Evolutionary conservation across 2,329 filamentous ascomycete genomes (phyloP), one percentile per base, ranked within the genome.

Genomic region (Didymella keratinophila): DNA sequence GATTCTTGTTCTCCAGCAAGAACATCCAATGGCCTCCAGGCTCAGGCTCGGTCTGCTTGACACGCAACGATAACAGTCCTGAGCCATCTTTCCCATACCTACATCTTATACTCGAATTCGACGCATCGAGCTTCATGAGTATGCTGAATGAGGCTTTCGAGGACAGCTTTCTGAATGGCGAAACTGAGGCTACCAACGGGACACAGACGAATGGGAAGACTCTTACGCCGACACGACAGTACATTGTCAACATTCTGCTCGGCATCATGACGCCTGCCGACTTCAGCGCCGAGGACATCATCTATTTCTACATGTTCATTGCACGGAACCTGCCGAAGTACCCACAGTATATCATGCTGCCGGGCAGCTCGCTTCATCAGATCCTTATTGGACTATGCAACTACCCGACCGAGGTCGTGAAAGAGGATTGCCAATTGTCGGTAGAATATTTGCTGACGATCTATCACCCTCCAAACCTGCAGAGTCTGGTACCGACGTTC

Each of bases 251-350:
- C 45, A 96, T 97, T 56, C 80, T 99, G 57, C 83, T 96, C 11
- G 93, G 97, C 74, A 89, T 97, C 27, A 96, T 99, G 92, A 90
- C 88, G 48, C 80, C 87, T 0, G 81, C 84, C 4, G 87, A 91
- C 45, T 98, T 97, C 76, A 85, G 87, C 0, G 78, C 88, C 0
- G 87, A 90, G 60, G 93, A 98, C 71, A 93, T 91, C 12, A 91
- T 99, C 55, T 99, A 97, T 76, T 85, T 99, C 43, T 93, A 99
- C 77, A 99, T 99, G 93, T 99, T 99, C 72, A 90, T 99, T 72
- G 94, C 95, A 18, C 88, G 95, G 55, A 99, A 97, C 73, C 80
- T 99, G 48, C 92, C 96, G 3, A 99, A 99, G 75, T 99, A 97
- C 71, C 93, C 93, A 1, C 94, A 98, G 73, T 97, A 97, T 71